Evolutionary conservation across 2,329 filamentous ascomycete genomes (phyloP).

Genomic region (Colletotrichum paranaense): DNA sequence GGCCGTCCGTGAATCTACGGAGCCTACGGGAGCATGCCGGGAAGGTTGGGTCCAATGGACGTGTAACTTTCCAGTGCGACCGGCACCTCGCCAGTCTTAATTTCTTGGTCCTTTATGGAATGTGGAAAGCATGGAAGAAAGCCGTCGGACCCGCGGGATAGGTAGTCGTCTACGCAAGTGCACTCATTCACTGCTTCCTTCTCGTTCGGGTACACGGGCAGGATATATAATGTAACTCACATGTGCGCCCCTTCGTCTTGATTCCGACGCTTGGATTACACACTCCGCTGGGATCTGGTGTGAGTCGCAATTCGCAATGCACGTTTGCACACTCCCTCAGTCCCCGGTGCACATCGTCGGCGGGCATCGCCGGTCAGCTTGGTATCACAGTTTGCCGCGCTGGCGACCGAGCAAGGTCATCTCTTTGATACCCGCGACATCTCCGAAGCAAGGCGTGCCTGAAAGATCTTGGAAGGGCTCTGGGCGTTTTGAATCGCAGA

Average conservation of each 20-base stretch:
- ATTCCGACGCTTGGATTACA: not conserved
- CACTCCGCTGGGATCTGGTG: not conserved
- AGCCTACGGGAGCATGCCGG: slow-evolving; percentile 13
- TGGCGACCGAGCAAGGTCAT: slow-evolving; percentile 7
- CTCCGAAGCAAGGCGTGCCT: not conserved
- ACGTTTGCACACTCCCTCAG: slow-evolving; percentile 28
- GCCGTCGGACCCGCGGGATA: not conserved
- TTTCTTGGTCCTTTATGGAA: not conserved
- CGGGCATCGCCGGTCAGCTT: not conserved
- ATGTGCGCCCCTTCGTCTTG: not conserved
- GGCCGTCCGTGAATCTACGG: not conserved
- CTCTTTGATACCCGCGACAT: not conserved
- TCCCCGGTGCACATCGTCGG: not conserved
- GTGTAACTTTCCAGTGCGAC: slow-evolving; percentile 1
- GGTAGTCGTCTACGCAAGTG: not conserved
- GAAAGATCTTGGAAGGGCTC: not conserved
- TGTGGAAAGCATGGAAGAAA: not conserved
- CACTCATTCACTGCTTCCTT: not conserved
- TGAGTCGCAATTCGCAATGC: slow-evolving; percentile 14
- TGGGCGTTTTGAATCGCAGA: not conserved
- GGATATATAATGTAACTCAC: not conserved
- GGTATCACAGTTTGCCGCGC: not conserved
- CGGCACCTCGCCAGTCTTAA: not conserved
- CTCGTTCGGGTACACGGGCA: not conserved
- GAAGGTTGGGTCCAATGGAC: not conserved